Conservation (phyloP, 2,329 filamentous ascomycete genomes). For the Xylariaceae sp. region DNA sequence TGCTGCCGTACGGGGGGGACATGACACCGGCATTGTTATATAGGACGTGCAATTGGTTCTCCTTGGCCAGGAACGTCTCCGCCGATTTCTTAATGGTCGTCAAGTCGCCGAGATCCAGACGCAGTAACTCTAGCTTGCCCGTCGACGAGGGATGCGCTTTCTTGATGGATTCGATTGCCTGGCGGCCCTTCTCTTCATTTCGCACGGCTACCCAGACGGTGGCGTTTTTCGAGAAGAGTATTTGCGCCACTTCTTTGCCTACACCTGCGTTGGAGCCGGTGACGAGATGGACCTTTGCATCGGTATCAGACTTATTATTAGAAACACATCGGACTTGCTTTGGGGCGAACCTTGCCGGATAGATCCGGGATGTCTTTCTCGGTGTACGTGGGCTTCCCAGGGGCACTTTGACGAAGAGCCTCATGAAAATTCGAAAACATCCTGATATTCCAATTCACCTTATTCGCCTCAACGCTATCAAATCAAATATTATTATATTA, state of each 20-base stretch:
- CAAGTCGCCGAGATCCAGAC: conserved; percentile 30
- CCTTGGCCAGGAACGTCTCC: conserved; percentile 25
- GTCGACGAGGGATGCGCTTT: conserved; percentile 26
- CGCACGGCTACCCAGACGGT: conserved; percentile 27
- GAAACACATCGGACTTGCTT: neutral
- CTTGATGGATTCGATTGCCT: conserved; percentile 27
- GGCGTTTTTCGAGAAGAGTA: conserved; percentile 29
- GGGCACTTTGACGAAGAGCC: conserved; percentile 14
- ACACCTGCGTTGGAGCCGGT: conserved; percentile 27
- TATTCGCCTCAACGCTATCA: neutral
- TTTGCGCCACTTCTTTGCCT: conserved; percentile 22
- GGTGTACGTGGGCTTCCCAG: conserved; percentile 20
- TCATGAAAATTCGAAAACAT: conserved; percentile 3
- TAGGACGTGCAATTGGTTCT: conserved; percentile 40
- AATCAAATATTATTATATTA: neutral
- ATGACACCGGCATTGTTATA: conserved; percentile 46
- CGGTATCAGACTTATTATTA: neutral
- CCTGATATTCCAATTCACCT: neutral
- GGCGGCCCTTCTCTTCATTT: conserved; percentile 25
- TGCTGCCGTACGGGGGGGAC: conserved; percentile 39
- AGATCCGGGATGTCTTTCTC: conserved; percentile 22
- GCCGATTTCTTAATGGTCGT: conserved; percentile 23
- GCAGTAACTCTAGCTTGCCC: conserved; percentile 27
- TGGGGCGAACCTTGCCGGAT: neutral
- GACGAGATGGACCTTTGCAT: conserved; percentile 17